phyloP scores from a whole-genome alignment of 108 stramenopile genomes.

The Mediolabrus comicus region DNA sequence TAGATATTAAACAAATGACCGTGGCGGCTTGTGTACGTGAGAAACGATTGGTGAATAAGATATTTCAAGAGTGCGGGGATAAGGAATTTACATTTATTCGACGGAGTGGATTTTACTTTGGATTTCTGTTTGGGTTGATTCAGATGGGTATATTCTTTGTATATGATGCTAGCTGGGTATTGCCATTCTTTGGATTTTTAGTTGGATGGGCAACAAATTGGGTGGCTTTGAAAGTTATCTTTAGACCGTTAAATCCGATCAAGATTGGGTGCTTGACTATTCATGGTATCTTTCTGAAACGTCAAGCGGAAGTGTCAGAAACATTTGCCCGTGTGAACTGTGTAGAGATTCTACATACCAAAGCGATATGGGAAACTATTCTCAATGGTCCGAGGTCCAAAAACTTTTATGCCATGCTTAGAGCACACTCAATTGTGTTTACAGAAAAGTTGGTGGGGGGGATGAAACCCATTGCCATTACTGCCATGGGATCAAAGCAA shows the following conservation, averaged over 20 bases:
- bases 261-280: conserved; percentile 58
- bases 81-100: conserved; percentile 75
- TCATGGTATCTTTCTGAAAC: conserved; percentile 88
- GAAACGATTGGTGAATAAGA: conserved; percentile 84
- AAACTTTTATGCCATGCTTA: conserved; percentile 83
- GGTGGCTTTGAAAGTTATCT: conserved; percentile 85
- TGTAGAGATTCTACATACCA: conserved; percentile 62
- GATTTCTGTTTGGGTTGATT: conserved; percentile 82
- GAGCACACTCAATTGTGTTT: conserved; percentile 85
- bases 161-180: conserved; percentile 79
- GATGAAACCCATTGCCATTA: conserved; percentile 79
- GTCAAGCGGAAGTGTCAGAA: conserved; percentile 85
- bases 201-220: conserved; percentile 88
- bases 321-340: conserved; percentile 75
- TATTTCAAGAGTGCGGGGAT: conserved; percentile 92
- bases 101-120: conserved; percentile 81
- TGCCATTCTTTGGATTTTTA: conserved; percentile 82
- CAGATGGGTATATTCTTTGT: conserved; percentile 82
- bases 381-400: conserved; percentile 72
- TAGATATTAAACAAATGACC: conserved; percentile 90
- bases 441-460: conserved; percentile 73
- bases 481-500: conserved; percentile 78
- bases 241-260: conserved; percentile 80
- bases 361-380: conserved; percentile 62
- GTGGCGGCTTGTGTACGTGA: conserved; percentile 82